A percentile compares a stretch with the other conserved stretches of the same genome.
Evolutionary conservation across 176 grass and related monocot genomes (phyloP).

Genomic region (Lolium perenne): DNA sequence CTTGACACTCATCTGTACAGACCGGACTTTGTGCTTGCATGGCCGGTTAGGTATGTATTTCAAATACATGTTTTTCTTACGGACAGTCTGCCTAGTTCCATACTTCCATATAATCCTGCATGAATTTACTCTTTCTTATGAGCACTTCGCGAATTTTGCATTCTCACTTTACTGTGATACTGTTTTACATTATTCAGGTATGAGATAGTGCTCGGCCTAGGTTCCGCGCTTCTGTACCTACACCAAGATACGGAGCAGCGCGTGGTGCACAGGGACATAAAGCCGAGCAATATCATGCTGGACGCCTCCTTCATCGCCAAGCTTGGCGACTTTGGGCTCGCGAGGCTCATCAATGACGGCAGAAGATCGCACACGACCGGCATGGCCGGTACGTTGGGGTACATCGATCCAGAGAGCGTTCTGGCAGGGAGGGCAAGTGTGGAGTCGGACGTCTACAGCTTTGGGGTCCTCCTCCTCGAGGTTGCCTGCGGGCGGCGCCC

Average conservation of each 20-base stretch:
- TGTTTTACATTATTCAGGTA: neutral
- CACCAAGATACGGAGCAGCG: neutral
- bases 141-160: neutral
- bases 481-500: neutral
- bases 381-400: neutral
- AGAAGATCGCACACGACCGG: neutral
- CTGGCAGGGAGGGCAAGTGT: neutral
- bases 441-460: constrained; percentile 37
- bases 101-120: too few species aligned
- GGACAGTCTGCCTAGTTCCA: too few species aligned
- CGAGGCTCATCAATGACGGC: neutral
- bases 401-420: neutral
- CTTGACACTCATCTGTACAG: too few species aligned
- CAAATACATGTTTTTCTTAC: neutral
- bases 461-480: constrained; percentile 50
- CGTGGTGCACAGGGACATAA: constrained; percentile 34
- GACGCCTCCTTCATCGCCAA: neutral
- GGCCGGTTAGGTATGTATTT: neutral
- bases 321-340: constrained; percentile 26
- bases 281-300: constrained; percentile 41
- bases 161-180: neutral
- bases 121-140: neutral
- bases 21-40: too few species aligned
- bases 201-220: neutral
- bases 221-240: constrained; percentile 11